A percentile compares a stretch with the other conserved stretches of the same genome.
Conservation (phyloP, 1,284 basidiomycete species). For the Fomitopsis pinicola region DNA sequence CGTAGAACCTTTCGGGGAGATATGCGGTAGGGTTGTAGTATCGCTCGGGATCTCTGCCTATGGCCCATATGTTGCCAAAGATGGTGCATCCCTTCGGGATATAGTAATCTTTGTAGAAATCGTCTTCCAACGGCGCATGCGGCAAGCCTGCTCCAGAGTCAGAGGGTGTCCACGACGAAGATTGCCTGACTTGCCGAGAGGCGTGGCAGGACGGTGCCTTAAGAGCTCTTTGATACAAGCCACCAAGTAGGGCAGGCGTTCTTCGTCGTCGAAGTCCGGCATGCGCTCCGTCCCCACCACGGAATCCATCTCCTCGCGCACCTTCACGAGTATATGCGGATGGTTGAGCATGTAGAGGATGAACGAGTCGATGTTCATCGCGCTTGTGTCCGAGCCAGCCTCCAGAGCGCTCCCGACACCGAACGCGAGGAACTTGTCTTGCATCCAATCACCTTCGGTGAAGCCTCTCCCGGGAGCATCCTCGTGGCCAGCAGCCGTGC, state of each 20-base stretch:
- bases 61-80: constrained; percentile 14
- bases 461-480: constrained; percentile 24
- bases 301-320: constrained; percentile 33
- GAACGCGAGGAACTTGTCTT: constrained; percentile 27
- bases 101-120: constrained; percentile 19
- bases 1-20: constrained; percentile 21
- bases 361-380: constrained; percentile 21
- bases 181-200: constrained; percentile 14
- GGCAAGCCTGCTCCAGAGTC: constrained; percentile 8
- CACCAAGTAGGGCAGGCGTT: constrained; percentile 22
- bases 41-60: constrained; percentile 7
- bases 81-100: constrained; percentile 21
- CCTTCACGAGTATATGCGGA: constrained; percentile 28
- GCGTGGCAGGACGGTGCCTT: constrained; percentile 17
- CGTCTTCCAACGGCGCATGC: constrained; percentile 11
- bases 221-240: constrained; percentile 29
- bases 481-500: constrained; percentile 20
- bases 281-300: constrained; percentile 25
- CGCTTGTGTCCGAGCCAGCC: constrained; percentile 27
- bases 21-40: constrained; percentile 18
- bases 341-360: constrained; percentile 27
- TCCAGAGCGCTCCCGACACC: constrained; percentile 16
- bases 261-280: constrained; percentile 25
- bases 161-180: no score
- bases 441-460: constrained; percentile 23